Evolutionary conservation across 1,139 yeast species (phyloP).

Genomic region (Candida tropicalis): DNA sequence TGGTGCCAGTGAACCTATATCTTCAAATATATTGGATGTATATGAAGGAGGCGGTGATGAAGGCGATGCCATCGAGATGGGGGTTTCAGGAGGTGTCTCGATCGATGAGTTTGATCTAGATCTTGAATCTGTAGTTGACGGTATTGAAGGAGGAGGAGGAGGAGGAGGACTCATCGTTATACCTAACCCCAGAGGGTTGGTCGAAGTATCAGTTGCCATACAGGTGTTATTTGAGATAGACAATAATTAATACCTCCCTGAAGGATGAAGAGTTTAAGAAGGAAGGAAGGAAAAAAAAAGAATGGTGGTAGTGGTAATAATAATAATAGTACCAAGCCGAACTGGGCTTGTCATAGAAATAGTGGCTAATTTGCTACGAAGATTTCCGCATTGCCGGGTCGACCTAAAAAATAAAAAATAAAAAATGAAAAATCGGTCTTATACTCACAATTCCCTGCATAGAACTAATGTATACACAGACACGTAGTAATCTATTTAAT

Average conservation of each 20-base stretch:
- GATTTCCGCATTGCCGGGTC: too few species aligned
- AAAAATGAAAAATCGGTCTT: neutral
- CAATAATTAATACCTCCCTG: neutral
- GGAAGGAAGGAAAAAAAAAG: neutral
- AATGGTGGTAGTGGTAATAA: neutral
- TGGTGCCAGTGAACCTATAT: constrained; percentile 23
- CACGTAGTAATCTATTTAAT: neutral
- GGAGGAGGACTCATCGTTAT: neutral
- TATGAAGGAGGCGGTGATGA: constrained; percentile 20
- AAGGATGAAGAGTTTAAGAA: too few species aligned
- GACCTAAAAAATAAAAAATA: neutral
- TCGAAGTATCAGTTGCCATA: too few species aligned
- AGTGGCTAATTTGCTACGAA: too few species aligned
- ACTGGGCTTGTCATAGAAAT: too few species aligned
- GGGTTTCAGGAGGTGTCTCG: constrained; percentile 1
- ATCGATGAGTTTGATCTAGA: constrained; percentile 1
- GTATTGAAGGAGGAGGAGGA: too few species aligned
- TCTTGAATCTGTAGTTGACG: too few species aligned
- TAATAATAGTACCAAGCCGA: too few species aligned
- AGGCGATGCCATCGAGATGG: constrained; percentile 4
- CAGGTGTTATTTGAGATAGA: neutral
- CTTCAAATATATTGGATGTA: constrained; percentile 19
- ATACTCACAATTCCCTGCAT: too few species aligned
- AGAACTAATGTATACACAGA: neutral
- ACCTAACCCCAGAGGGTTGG: neutral